A percentile compares a stretch with the other conserved stretches of the same genome.
phyloP scores from a whole-genome alignment of 371 early-diverging fungal species.

The Dinochytrium kinnereticum region DNA sequence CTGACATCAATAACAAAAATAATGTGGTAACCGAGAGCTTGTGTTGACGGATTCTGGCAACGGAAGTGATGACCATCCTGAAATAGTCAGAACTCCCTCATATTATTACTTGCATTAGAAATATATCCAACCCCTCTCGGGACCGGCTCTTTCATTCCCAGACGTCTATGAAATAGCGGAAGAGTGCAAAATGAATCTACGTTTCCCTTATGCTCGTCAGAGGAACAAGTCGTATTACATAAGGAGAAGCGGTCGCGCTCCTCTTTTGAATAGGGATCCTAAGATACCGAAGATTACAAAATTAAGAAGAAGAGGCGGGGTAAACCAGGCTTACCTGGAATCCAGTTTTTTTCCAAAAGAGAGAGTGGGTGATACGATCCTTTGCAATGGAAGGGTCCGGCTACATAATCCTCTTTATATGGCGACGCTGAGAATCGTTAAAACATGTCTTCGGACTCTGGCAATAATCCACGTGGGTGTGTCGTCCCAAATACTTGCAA shows the following conservation, averaged over 20 bases:
- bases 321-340: conserved; percentile 27
- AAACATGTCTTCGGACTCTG: conserved; percentile 20
- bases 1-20: conserved; percentile 38
- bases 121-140: conserved; percentile 32
- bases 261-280: conserved; percentile 36
- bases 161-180: conserved; percentile 34
- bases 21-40: conserved; percentile 27
- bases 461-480: conserved; percentile 42
- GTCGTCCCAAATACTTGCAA: conserved; percentile 27
- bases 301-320: conserved; percentile 2
- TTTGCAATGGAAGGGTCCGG: conserved; percentile 18
- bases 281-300: not conserved
- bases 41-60: conserved; percentile 27
- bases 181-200: conserved; percentile 35
- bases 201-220: conserved; percentile 34
- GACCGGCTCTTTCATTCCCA: not conserved
- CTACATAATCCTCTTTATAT: not conserved
- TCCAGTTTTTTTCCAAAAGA: conserved; percentile 36
- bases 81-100: not conserved
- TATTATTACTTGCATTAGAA: not conserved
- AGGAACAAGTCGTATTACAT: conserved; percentile 35
- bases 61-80: conserved; percentile 17
- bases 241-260: conserved; percentile 31
- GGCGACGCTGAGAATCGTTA: not conserved
- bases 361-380: conserved; percentile 15